Evolutionary conservation across 148 eudicot species (phyloP).

Genomic region (Heliamphora exappendiculata): DNA sequence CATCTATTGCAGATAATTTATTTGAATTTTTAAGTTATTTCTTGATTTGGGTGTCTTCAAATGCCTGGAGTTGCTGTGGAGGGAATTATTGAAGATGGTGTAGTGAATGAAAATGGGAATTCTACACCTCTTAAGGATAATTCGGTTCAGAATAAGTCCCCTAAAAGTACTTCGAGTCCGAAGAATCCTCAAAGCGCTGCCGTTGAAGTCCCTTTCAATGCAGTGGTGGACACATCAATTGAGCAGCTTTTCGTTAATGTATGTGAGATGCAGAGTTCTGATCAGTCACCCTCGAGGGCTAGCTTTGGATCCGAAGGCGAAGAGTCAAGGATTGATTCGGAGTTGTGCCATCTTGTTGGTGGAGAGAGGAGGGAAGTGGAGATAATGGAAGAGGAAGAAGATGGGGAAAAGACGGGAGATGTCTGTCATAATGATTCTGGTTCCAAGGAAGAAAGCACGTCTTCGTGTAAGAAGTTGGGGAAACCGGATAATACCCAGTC

Average conservation of each 20-base stretch:
- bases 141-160: conserved; percentile 36
- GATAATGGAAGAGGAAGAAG: conserved; percentile 80
- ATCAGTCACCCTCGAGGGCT: conserved; percentile 88
- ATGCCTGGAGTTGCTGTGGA: conserved; percentile 82
- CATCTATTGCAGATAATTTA: conserved; percentile 18
- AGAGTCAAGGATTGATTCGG: conserved; percentile 91
- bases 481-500: conserved; percentile 28
- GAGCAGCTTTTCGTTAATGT: conserved; percentile 93
- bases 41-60: conserved; percentile 11
- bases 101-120: conserved; percentile 38
- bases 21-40: background rate
- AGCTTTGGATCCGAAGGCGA: conserved; percentile 86
- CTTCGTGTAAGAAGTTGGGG: conserved; percentile 5
- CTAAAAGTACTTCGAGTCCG: conserved; percentile 41
- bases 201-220: conserved; percentile 29
- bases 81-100: conserved; percentile 35
- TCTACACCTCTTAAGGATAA: conserved; percentile 45
- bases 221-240: conserved; percentile 67
- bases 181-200: conserved; percentile 38
- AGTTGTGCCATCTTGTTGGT: conserved; percentile 87
- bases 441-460: conserved; percentile 19
- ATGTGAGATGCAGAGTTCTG: conserved; percentile 98
- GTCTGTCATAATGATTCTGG: conserved; percentile 35
- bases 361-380: conserved; percentile 92
- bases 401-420: conserved; percentile 34